Percentiles rank a stretch among this genome's conserved stretches.
Conservation (phyloP, 208 protist species). For the Angomonas deanei region DNA sequence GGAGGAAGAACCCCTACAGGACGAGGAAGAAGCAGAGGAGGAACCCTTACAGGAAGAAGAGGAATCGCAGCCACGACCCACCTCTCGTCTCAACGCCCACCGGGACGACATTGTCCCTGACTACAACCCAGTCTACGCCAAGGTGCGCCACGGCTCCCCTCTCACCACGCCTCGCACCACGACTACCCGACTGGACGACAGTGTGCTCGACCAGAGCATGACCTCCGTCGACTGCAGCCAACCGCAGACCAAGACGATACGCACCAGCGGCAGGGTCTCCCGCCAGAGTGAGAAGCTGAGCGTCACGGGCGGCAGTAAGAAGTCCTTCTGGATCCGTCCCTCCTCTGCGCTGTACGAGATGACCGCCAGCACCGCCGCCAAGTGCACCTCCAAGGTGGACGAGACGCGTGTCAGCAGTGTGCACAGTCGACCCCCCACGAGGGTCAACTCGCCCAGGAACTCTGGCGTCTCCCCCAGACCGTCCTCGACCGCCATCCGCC, state of each 20-base stretch:
- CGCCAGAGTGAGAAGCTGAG: slow-evolving; percentile 10
- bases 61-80: slow-evolving; percentile 7
- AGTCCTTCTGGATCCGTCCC: slow-evolving; percentile 50
- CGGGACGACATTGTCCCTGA: slow-evolving; percentile 20
- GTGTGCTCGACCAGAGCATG: background rate
- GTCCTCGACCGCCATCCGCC: background rate
- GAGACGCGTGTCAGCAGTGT: background rate
- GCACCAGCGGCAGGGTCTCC: background rate
- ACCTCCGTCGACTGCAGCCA: background rate
- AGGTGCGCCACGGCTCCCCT: background rate
- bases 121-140: slow-evolving; percentile 21
- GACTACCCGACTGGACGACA: background rate
- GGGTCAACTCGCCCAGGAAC: background rate
- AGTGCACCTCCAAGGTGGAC: slow-evolving; percentile 25
- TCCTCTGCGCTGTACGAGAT: slow-evolving; percentile 50
- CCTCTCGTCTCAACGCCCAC: slow-evolving; percentile 4
- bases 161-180: background rate
- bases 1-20: background rate
- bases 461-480: background rate
- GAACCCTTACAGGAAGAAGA: slow-evolving; percentile 14
- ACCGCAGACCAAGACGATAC: background rate
- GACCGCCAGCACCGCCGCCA: slow-evolving; percentile 60
- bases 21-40: slow-evolving; percentile 2
- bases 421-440: background rate
- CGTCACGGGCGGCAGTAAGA: slow-evolving; percentile 19